Conservation (phyloP, 2,329 filamentous ascomycete species). For the Periconia macrospinosa region DNA sequence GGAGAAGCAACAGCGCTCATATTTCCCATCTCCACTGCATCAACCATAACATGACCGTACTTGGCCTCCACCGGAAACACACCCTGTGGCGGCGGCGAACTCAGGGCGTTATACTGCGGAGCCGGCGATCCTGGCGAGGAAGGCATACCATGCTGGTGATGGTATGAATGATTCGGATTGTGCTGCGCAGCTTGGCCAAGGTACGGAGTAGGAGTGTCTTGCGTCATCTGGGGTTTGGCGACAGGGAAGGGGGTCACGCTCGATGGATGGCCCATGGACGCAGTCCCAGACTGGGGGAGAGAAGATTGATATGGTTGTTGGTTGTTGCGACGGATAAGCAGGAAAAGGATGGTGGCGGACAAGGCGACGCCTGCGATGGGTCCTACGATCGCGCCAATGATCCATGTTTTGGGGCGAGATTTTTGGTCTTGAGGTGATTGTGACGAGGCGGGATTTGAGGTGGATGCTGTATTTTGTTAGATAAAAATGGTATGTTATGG, state of each 20-base stretch:
- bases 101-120: neutral
- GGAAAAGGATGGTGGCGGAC: constrained; percentile 22
- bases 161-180: neutral
- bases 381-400: constrained; percentile 31
- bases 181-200: neutral
- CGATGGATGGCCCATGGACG: constrained; percentile 3
- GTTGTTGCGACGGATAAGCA: constrained; percentile 27
- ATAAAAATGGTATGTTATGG: neutral
- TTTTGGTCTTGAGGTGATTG: neutral
- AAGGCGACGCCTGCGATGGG: constrained; percentile 28
- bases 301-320: neutral
- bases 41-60: neutral
- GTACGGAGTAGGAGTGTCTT: neutral
- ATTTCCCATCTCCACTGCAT: neutral
- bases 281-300: constrained; percentile 2
- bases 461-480: neutral
- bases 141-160: neutral
- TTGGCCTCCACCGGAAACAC: neutral
- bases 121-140: neutral
- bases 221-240: constrained; percentile 6
- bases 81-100: neutral
- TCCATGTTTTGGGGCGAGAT: constrained; percentile 31
- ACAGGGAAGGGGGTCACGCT: constrained; percentile 6
- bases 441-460: neutral
- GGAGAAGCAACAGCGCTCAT: neutral